Base-by-base conservation (phyloP, 257 asterid genomes). In the Eucommia ulmoides region DNA sequence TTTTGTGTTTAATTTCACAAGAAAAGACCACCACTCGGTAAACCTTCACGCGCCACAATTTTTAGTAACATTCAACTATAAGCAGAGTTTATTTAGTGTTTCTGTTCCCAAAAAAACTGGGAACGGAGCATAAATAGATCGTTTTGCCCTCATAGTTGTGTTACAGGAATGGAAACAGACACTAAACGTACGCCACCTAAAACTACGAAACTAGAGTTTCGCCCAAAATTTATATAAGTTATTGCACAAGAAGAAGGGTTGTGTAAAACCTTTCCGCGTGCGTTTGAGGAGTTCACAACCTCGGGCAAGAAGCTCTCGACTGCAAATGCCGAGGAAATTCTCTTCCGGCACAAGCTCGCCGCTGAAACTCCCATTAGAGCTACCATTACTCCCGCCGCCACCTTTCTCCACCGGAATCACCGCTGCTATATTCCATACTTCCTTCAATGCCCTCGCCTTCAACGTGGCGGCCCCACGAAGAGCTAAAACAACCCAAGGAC, bases 181-280 rank as follows among this genome's bases (percentile, higher is more conserved):
- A 19, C 19, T 12, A 29, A 20, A 8, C 17, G 10, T 10, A 26
- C 29, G 44, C 2, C 16, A 10, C 11, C 25, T 12, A 1, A 23
- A 8, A 16, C 35, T 24, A 33, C 18, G 1, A 46, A 12, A 20
- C 26, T 15, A 8, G 3, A 19, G n/a, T n/a, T n/a, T n/a, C n/a
- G n/a, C n/a, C n/a, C n/a, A n/a, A n/a, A n/a, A n/a, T n/a, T n/a
- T n/a, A n/a, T n/a, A n/a, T n/a, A n/a, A n/a, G n/a, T n/a, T n/a
- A n/a, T n/a, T n/a, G n/a, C n/a, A n/a, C n/a, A n/a, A n/a, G n/a
- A n/a, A n/a, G n/a, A n/a, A n/a, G n/a, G n/a, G n/a, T n/a, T n/a
- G n/a, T n/a, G n/a, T n/a, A n/a, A n/a, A 74, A 91, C 99, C 97
- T 45, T 72, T 81, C 9, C 99, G 82, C 51, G 99, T 91, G 65